A percentile compares a stretch with the other conserved stretches of the same genome.
Conservation (phyloP, 805 yeast species). For the Ascoidea tarda region DNA sequence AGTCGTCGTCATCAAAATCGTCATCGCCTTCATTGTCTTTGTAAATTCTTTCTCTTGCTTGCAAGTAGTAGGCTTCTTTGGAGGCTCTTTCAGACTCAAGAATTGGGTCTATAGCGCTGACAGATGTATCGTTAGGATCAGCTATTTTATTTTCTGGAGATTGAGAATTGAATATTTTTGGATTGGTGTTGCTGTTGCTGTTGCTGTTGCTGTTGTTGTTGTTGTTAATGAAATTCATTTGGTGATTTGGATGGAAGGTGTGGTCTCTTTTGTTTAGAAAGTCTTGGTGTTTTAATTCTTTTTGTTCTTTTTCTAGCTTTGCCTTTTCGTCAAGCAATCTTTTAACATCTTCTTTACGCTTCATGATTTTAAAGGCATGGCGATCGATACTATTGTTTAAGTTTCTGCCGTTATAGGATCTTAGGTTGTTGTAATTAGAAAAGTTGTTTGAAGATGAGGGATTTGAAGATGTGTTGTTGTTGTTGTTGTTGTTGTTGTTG, state of each 20-base stretch:
- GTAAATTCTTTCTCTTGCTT: conserved; percentile 24
- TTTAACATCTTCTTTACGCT: conserved; percentile 3
- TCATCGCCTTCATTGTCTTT: conserved; percentile 14
- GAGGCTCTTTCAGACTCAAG: conserved; percentile 23
- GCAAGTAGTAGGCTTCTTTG: conserved; percentile 28
- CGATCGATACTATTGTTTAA: not conserved
- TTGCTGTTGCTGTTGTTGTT: not conserved
- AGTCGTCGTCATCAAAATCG: conserved; percentile 10
- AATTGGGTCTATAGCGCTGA: conserved; percentile 1
- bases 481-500: not conserved
- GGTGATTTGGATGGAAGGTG: no score
- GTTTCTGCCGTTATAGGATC: not conserved
- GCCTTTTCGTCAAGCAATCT: not conserved
- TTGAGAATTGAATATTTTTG: conserved; percentile 11
- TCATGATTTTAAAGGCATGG: conserved; percentile 5
- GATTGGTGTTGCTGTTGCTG: not conserved
- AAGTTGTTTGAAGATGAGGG: not conserved
- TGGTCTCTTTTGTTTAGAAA: not conserved
- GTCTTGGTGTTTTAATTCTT: not conserved
- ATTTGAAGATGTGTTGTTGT: not conserved
- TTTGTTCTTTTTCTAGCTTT: not conserved
- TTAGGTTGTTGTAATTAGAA: not conserved
- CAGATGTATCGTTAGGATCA: conserved; percentile 3
- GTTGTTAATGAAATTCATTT: not conserved
- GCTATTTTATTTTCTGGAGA: conserved; percentile 4